phyloP scores from a whole-genome alignment of 345 rosid species.

The Erucastrum elatum region DNA sequence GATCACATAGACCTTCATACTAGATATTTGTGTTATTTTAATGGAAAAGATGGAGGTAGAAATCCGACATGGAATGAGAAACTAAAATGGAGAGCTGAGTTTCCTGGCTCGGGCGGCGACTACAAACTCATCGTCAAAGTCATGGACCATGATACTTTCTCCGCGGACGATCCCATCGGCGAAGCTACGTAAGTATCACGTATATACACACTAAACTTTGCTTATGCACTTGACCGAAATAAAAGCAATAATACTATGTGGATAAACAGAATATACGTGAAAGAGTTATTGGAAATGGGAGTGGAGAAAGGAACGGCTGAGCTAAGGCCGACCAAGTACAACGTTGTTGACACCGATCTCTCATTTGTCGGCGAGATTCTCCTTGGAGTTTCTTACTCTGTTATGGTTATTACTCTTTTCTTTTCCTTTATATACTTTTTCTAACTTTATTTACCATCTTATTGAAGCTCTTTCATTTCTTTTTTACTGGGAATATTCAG shows the following conservation, averaged over 20 bases:
- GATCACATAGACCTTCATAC: not conserved
- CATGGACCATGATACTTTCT: conserved; percentile 88
- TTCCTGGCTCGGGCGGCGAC: conserved; percentile 61
- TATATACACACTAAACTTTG: not conserved
- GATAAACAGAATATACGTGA: conserved; percentile 58
- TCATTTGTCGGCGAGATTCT: conserved; percentile 67
- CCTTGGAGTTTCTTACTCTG: conserved; percentile 51
- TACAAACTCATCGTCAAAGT: conserved; percentile 65
- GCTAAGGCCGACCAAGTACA: conserved; percentile 58
- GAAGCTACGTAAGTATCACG: conserved; percentile 57
- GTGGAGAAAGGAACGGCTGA: conserved; percentile 73
- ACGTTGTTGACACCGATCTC: conserved; percentile 48
- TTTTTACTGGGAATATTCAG: conserved; percentile 34
- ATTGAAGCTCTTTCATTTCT: not conserved
- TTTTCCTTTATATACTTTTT: not conserved
- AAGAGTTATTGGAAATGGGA: conserved; percentile 72
- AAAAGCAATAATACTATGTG: not conserved
- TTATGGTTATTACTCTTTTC: not conserved
- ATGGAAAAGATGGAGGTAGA: conserved; percentile 38
- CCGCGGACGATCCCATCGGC: conserved; percentile 71
- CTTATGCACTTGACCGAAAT: not conserved
- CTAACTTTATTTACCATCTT: not conserved
- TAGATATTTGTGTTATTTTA: not conserved
- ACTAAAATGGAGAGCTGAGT: conserved; percentile 66
- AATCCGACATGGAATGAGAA: conserved; percentile 76